Evolutionary conservation across 495 filamentous ascomycete genomes (phyloP).

Genomic region (Talaromyces borbonicus): DNA sequence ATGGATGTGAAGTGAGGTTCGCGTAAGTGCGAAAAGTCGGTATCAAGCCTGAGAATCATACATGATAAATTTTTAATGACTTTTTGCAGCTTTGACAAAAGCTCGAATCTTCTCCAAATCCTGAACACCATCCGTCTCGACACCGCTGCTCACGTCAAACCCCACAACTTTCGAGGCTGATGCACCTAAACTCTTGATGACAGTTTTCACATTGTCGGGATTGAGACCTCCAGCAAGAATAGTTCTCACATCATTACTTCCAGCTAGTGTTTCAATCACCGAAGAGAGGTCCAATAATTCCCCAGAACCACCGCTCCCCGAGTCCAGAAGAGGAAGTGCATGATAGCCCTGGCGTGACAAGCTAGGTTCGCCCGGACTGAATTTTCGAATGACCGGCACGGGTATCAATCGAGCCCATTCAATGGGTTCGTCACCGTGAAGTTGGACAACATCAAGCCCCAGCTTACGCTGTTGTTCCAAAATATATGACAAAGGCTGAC

Average conservation of each 20-base stretch:
- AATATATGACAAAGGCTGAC: constrained; percentile 77
- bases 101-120: constrained; percentile 69
- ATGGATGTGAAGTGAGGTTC: not conserved
- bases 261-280: constrained; percentile 51
- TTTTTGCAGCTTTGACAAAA: constrained; percentile 70
- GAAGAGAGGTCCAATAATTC: constrained; percentile 56
- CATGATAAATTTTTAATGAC: constrained; percentile 12
- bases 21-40: not conserved
- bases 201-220: constrained; percentile 59
- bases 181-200: constrained; percentile 47
- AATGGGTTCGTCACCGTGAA: constrained; percentile 84
- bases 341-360: constrained; percentile 73
- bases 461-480: constrained; percentile 64
- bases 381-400: constrained; percentile 79
- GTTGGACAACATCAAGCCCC: constrained; percentile 80
- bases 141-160: constrained; percentile 89
- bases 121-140: constrained; percentile 77
- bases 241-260: constrained; percentile 55
- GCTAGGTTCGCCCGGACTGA: constrained; percentile 59
- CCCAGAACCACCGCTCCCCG: constrained; percentile 74
- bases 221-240: constrained; percentile 77
- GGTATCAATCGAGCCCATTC: constrained; percentile 85
- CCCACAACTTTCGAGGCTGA: constrained; percentile 54
- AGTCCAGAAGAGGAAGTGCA: constrained; percentile 72
- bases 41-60: too few species aligned